Conservation (phyloP, 202 grass and related monocot genomes). For the Zoysia matrella region DNA sequence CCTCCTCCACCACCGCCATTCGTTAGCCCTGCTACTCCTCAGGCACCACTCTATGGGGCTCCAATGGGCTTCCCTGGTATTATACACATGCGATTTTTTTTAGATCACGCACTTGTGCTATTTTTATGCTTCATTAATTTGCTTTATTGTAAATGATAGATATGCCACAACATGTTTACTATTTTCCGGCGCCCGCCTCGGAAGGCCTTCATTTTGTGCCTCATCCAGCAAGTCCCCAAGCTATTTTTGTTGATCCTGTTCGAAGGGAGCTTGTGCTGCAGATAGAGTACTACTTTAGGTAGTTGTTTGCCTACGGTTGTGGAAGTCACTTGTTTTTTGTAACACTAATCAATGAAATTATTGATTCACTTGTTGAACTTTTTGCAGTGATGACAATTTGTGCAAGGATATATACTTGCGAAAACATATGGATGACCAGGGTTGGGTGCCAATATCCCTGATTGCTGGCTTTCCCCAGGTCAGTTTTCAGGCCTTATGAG, state of each 20-base stretch:
- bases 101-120: constrained; percentile 35
- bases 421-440: constrained; percentile 76
- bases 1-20: constrained; percentile 60
- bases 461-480: constrained; percentile 82
- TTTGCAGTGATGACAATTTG: constrained; percentile 82
- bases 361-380: constrained; percentile 25
- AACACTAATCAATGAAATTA: background rate
- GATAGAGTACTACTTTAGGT: constrained; percentile 99
- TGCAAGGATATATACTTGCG: constrained; percentile 85
- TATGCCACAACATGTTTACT: constrained; percentile 56
- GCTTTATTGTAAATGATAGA: constrained; percentile 38
- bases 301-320: background rate
- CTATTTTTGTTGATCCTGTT: constrained; percentile 61
- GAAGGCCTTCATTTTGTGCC: constrained; percentile 59
- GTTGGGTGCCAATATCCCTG: constrained; percentile 84
- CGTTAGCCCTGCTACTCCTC: constrained; percentile 43
- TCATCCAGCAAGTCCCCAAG: constrained; percentile 55
- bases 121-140: constrained; percentile 38
- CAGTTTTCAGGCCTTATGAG: constrained; percentile 24
- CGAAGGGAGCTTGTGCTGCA: constrained; percentile 54
- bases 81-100: constrained; percentile 22
- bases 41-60: constrained; percentile 55
- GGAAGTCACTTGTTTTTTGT: constrained; percentile 10
- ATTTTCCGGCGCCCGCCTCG: constrained; percentile 34
- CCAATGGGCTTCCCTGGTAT: constrained; percentile 79